These are phyloP conservation scores for Hippophae rhamnoides DNA, from an alignment of 306 rosid genomes.

Conservation along the genomic window DNA sequence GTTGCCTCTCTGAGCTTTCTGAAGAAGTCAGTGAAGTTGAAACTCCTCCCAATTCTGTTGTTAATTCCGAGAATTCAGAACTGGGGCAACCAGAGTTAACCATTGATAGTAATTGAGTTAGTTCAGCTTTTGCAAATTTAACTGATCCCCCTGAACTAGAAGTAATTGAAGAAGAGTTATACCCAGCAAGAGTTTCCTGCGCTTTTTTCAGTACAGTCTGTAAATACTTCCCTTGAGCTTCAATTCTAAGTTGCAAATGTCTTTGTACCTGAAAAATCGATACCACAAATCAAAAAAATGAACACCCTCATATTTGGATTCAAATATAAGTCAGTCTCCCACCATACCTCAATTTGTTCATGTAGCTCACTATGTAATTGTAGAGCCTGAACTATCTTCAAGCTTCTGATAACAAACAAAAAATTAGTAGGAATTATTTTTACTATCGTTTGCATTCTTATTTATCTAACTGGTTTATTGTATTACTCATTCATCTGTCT, in stretches of 20 bases:
- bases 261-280: conserved; percentile 59
- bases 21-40: conserved; percentile 77
- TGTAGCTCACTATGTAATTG: conserved; percentile 60
- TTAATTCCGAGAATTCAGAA: conserved; percentile 62
- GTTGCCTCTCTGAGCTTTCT: conserved; percentile 45
- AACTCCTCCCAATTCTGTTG: conserved; percentile 37
- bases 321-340: background rate
- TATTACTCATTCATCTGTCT: conserved; percentile 55
- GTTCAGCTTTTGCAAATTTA: conserved; percentile 64
- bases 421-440: conserved; percentile 25
- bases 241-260: conserved; percentile 76
- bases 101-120: conserved; percentile 63
- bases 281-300: background rate
- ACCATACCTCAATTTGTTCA: conserved; percentile 77
- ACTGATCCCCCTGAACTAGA: background rate
- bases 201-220: conserved; percentile 79
- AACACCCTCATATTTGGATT: background rate
- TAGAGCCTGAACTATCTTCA: conserved; percentile 67
- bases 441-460: conserved; percentile 15
- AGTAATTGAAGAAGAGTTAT: conserved; percentile 48
- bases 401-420: conserved; percentile 33
- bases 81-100: conserved; percentile 53
- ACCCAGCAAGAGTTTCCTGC: conserved; percentile 65
- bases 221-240: conserved; percentile 91
- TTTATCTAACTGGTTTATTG: conserved; percentile 21